A percentile compares a stretch with the other conserved stretches of the same genome.
Conservation (phyloP, 2,329 filamentous ascomycete species). For the Seiridium unicorne region DNA sequence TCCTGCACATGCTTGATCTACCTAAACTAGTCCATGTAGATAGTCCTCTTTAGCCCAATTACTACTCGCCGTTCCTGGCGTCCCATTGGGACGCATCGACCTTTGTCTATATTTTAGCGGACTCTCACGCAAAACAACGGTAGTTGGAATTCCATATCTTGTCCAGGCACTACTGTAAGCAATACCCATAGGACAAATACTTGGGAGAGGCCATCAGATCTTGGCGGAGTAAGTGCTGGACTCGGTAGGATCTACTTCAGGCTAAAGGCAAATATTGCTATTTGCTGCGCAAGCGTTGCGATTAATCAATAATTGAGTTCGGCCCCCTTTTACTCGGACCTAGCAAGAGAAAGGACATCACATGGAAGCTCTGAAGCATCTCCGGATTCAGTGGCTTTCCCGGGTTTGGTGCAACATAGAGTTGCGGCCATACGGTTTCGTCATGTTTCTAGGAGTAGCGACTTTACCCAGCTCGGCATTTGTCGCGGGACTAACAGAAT, state of each 20-base stretch:
- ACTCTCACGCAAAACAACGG: too few species aligned
- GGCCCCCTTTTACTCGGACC: background rate
- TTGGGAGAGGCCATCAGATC: too few species aligned
- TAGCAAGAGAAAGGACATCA: background rate
- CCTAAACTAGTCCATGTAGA: too few species aligned
- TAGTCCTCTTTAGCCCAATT: too few species aligned
- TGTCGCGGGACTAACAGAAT: conserved; percentile 1
- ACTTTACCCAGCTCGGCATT: conserved; percentile 1
- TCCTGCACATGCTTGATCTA: too few species aligned
- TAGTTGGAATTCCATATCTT: too few species aligned
- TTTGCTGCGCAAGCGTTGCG: background rate
- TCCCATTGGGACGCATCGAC: too few species aligned
- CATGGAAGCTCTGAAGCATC: background rate
- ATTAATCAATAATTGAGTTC: conserved; percentile 3
- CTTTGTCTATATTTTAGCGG: too few species aligned
- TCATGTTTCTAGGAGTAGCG: background rate
- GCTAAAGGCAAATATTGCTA: background rate
- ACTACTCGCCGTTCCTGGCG: too few species aligned
- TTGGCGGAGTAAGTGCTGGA: too few species aligned
- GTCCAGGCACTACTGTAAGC: too few species aligned
- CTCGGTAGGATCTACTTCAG: background rate
- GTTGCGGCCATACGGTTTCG: background rate
- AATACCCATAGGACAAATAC: too few species aligned
- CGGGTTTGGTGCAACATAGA: background rate
- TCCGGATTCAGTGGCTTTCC: background rate